A percentile compares a stretch with the other conserved stretches of the same genome.
These are phyloP conservation scores for Cyberlindnera galapagoensis DNA, from an alignment of 805 yeast species.

Conservation along the genomic window DNA sequence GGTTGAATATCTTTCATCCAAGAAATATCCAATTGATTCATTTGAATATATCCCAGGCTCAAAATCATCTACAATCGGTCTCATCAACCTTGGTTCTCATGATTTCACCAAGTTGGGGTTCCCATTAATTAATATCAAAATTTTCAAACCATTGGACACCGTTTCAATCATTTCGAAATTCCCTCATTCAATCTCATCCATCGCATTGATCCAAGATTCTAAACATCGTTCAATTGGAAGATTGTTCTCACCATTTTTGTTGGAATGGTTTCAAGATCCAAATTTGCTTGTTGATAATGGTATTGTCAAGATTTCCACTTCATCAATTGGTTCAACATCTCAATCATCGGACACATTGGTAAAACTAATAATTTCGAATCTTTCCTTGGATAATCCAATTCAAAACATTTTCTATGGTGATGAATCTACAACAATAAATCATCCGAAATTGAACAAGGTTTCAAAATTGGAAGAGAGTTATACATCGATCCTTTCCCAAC, in stretches of 20 bases:
- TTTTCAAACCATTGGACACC: constrained; percentile 51
- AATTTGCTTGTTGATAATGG: constrained; percentile 37
- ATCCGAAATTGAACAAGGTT: constrained; percentile 33
- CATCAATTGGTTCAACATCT: constrained; percentile 35
- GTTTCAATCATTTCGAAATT: constrained; percentile 30
- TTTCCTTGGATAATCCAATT: constrained; percentile 45
- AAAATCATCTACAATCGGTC: constrained; percentile 38
- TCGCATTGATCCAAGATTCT: constrained; percentile 62
- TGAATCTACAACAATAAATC: constrained; percentile 9
- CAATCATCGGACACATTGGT: constrained; percentile 19
- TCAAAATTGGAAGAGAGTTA: constrained; percentile 66
- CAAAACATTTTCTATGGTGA: constrained; percentile 60
- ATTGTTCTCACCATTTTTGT: constrained; percentile 62
- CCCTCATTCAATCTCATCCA: constrained; percentile 47
- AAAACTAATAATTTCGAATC: constrained; percentile 41
- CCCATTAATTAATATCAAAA: constrained; percentile 54
- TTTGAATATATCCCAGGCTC: constrained; percentile 38
- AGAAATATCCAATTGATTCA: constrained; percentile 22
- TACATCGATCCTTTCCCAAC: constrained; percentile 64
- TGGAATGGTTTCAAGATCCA: constrained; percentile 66
- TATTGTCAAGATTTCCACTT: constrained; percentile 48
- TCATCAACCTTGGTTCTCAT: constrained; percentile 30
- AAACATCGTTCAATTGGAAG: constrained; percentile 26
- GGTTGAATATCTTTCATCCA: constrained; percentile 24
- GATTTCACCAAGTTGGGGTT: constrained; percentile 4